phyloP scores from a whole-genome alignment of 768 basidiomycete species.

The Auriscalpium vulgare region DNA sequence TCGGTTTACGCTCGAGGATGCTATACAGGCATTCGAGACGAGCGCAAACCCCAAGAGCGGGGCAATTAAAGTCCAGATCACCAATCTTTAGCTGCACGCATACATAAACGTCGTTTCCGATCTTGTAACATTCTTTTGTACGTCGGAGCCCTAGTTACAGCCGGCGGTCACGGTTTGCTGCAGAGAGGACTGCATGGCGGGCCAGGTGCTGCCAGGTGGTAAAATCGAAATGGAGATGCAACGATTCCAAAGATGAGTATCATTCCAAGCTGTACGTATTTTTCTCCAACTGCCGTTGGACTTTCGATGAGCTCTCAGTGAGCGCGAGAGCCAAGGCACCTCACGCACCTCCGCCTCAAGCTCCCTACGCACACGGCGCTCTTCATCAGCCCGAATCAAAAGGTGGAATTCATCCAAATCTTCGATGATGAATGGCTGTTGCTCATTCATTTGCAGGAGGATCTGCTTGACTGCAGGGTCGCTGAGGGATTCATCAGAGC shows the following conservation, averaged over 20 bases:
- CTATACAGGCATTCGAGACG: conserved; percentile 71
- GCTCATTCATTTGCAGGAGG: conserved; percentile 74
- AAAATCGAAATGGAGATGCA: too few relatives aligned
- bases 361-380: conserved; percentile 63
- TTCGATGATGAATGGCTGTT: conserved; percentile 73
- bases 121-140: too few relatives aligned
- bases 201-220: too few relatives aligned
- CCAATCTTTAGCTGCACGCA: background rate
- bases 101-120: too few relatives aligned
- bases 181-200: too few relatives aligned
- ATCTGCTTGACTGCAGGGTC: conserved; percentile 90
- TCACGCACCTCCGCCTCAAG: conserved; percentile 65
- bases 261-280: conserved; percentile 63
- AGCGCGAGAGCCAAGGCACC: background rate
- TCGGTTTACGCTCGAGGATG: conserved; percentile 62
- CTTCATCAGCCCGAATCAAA: conserved; percentile 76
- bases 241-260: background rate
- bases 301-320: background rate
- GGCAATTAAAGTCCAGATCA: conserved; percentile 62
- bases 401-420: conserved; percentile 81
- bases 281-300: conserved; percentile 60
- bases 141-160: too few relatives aligned
- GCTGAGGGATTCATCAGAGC: conserved; percentile 28
- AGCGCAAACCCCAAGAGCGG: conserved; percentile 61
- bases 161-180: too few relatives aligned